These are phyloP conservation scores for Nitzschia sp. DNA, from an alignment of 108 stramenopile species.

Conservation along the genomic window DNA sequence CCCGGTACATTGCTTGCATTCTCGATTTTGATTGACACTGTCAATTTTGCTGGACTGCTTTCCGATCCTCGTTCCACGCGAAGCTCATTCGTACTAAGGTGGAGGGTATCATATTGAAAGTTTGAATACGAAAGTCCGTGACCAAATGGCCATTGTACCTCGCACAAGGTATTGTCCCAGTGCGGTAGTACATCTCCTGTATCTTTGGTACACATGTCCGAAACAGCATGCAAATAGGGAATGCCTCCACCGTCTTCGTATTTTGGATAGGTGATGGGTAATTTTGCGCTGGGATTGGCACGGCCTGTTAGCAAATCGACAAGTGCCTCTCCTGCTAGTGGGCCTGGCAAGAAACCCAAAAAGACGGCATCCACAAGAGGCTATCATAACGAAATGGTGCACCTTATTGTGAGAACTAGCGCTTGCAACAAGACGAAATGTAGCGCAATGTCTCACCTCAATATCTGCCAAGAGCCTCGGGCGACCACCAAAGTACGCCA, in stretches of 20 bases:
- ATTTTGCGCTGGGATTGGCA: conserved; percentile 51
- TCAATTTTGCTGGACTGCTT: not conserved
- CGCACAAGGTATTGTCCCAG: conserved; percentile 48
- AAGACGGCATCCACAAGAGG: conserved; percentile 48
- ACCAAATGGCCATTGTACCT: conserved; percentile 72
- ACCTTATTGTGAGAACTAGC: not conserved
- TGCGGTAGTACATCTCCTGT: conserved; percentile 47
- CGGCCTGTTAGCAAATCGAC: conserved; percentile 46
- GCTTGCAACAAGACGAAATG: not conserved
- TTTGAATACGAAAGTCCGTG: conserved; percentile 56
- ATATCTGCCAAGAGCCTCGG: conserved; percentile 48
- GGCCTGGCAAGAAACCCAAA: conserved; percentile 65
- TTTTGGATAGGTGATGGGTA: conserved; percentile 67
- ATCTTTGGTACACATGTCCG: conserved; percentile 56
- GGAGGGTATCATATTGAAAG: conserved; percentile 41
- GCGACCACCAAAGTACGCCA: conserved; percentile 68
- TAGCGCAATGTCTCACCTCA: conserved; percentile 16
- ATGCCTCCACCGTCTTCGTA: conserved; percentile 57
- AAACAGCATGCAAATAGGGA: conserved; percentile 54
- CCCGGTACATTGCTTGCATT: conserved; percentile 47
- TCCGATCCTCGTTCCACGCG: not conserved
- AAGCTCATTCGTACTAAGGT: conserved; percentile 7
- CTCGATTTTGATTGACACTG: conserved; percentile 32
- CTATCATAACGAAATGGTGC: not conserved
- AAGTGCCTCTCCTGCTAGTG: conserved; percentile 50